Evolutionary conservation across 139 green algal species (phyloP).

Genomic region (Pseudopediastrum boryanum): DNA sequence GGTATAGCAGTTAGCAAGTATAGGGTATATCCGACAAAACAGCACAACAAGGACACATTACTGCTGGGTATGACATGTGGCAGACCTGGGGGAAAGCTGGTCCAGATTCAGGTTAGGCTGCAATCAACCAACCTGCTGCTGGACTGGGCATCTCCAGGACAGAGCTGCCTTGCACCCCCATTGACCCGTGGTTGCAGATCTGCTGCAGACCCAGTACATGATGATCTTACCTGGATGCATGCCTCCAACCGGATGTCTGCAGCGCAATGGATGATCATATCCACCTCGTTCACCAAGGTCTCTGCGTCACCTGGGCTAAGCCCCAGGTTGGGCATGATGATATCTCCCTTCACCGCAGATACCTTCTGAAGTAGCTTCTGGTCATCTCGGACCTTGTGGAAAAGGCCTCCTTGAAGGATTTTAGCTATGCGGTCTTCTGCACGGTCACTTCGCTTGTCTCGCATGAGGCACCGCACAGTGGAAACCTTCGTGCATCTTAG

Average conservation of each 20-base stretch:
- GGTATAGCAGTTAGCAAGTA: background rate
- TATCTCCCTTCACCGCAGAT: conserved; percentile 29
- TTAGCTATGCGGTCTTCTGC: conserved; percentile 19
- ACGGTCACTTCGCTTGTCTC: background rate
- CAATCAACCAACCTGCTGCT: background rate
- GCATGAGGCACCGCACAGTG: conserved; percentile 42
- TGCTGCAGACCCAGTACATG: background rate
- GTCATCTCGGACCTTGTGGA: conserved; percentile 35
- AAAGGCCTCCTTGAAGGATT: conserved; percentile 23
- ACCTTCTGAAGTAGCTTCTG: conserved; percentile 1
- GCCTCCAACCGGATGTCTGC: conserved; percentile 59
- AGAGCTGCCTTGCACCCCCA: too few species aligned
- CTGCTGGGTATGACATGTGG: background rate
- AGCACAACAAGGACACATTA: background rate
- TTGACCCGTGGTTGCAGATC: background rate
- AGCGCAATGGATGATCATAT: conserved; percentile 41
- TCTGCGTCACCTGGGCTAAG: conserved; percentile 1
- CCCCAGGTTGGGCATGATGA: conserved; percentile 22
- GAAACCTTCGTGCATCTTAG: conserved; percentile 44
- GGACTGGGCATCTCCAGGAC: background rate
- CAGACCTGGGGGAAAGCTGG: background rate
- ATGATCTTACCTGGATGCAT: conserved; percentile 41
- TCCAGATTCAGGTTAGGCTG: background rate
- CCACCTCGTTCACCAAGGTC: background rate
- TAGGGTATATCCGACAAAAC: background rate